phyloP scores from a whole-genome alignment of 2,329 filamentous ascomycete genomes.

The Pleoardoris graminearum region DNA sequence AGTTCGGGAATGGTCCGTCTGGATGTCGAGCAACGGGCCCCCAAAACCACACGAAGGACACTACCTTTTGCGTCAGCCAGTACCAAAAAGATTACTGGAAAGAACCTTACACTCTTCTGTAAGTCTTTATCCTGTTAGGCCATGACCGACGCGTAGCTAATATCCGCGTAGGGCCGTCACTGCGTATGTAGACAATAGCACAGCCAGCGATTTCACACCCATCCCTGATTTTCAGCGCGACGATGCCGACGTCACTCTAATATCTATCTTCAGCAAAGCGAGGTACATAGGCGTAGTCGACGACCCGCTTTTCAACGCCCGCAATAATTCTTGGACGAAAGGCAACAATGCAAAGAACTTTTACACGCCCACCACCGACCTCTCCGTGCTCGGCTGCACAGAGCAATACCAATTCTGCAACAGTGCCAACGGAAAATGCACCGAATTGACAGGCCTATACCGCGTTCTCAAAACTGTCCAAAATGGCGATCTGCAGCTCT shows the following conservation, averaged over 20 bases:
- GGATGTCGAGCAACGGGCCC: constrained; percentile 14
- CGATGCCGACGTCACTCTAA: constrained; percentile 23
- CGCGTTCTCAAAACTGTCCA: constrained; percentile 12
- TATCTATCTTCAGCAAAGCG: constrained; percentile 21
- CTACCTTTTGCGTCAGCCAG: constrained; percentile 23
- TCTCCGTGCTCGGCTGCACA: constrained; percentile 22
- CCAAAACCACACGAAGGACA: constrained; percentile 1
- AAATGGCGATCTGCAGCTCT: constrained; percentile 13
- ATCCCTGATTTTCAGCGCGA: constrained; percentile 21
- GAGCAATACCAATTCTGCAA: constrained; percentile 31
- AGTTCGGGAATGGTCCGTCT: constrained; percentile 16
- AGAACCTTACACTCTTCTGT: constrained; percentile 20
- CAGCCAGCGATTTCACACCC: constrained; percentile 21
- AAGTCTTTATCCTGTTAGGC: background rate
- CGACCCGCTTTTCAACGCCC: constrained; percentile 24
- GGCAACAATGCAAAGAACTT: constrained; percentile 6
- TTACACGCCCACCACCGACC: constrained; percentile 15
- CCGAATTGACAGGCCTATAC: constrained; percentile 22
- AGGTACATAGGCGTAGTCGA: constrained; percentile 15
- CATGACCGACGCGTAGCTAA: background rate
- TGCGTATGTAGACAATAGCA: constrained; percentile 14
- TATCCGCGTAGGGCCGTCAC: constrained; percentile 10
- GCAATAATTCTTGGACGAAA: background rate
- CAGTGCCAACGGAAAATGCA: constrained; percentile 13
- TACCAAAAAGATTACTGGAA: constrained; percentile 19